phyloP scores from a whole-genome alignment of 2,329 filamentous ascomycete genomes.

The Pseudogymnoascus pannorum region DNA sequence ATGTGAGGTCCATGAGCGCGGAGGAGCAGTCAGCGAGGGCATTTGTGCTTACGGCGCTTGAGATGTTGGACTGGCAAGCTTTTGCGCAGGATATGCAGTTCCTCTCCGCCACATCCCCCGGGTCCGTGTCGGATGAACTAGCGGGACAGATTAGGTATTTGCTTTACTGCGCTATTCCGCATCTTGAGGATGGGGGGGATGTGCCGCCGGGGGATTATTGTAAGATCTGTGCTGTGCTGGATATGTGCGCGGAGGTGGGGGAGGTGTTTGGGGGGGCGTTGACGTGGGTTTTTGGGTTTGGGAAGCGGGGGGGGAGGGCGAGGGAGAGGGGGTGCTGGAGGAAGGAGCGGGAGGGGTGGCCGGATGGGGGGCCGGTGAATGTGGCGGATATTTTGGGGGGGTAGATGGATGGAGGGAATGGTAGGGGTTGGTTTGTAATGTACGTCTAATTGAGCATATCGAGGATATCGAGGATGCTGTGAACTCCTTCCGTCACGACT shows the following conservation, averaged over 20 bases:
- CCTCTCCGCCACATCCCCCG: not conserved
- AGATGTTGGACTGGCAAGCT: not conserved
- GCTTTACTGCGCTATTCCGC: not conserved
- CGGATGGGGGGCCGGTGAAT: not conserved
- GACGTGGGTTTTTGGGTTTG: not conserved
- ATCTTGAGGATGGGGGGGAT: not conserved
- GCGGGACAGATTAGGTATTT: not conserved
- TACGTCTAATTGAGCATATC: not conserved
- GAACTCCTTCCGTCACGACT: not conserved
- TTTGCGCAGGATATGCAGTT: not conserved
- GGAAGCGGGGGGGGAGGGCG: not conserved
- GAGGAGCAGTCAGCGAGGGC: not conserved
- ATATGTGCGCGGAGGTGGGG: not conserved
- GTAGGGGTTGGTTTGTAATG: not conserved
- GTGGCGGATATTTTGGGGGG: not conserved
- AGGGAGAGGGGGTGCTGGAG: slow-evolving; percentile 4
- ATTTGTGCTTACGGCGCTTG: not conserved
- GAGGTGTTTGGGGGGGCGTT: not conserved
- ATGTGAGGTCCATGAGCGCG: not conserved
- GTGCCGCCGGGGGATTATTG: not conserved
- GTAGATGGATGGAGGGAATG: not conserved
- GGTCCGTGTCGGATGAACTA: not conserved
- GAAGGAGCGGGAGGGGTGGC: not conserved
- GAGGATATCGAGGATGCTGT: not conserved
- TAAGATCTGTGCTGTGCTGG: not conserved